These are phyloP conservation scores for Graphilbum sp. DNA, from an alignment of 2,329 filamentous ascomycete genomes.

Conservation along the genomic window DNA sequence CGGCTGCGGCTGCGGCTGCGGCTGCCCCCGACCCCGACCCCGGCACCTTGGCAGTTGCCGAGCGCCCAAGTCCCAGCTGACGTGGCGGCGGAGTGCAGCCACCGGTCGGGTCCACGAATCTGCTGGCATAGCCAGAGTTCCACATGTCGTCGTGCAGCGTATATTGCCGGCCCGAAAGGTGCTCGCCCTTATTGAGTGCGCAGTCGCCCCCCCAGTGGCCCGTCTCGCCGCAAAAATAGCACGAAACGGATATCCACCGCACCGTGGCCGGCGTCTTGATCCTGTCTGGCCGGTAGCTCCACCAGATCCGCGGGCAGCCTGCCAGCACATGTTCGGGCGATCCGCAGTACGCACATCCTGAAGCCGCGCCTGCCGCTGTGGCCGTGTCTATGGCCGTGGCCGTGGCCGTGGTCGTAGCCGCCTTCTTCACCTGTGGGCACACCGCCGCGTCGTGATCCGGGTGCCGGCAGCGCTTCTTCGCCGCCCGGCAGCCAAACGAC, in stretches of 20 bases:
- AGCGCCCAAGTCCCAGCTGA: neutral
- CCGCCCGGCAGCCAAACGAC: constrained; percentile 33
- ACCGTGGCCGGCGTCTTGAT: constrained; percentile 31
- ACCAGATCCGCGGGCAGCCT: constrained; percentile 32
- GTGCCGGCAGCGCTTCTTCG: neutral
- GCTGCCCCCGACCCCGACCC: no score
- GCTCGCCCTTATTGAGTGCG: constrained; percentile 13
- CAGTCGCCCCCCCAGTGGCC: constrained; percentile 45
- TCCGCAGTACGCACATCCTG: neutral
- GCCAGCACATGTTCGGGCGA: neutral
- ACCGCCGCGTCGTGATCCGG: neutral
- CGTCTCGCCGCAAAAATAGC: constrained; percentile 36
- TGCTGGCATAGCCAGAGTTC: constrained; percentile 10
- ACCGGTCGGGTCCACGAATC: neutral
- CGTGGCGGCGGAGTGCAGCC: neutral
- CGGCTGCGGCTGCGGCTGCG: no score
- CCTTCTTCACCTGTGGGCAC: neutral
- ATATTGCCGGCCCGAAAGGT: constrained; percentile 6
- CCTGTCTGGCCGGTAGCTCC: constrained; percentile 31
- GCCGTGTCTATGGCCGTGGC: neutral
- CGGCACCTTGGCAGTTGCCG: no score
- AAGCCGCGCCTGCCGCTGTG: neutral
- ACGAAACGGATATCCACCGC: constrained; percentile 30
- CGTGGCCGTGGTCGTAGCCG: no score
- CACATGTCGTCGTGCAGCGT: constrained; percentile 27